Evolutionary conservation across 768 basidiomycete species (phyloP), one percentile per base, ranked within the genome.

Genomic region (Epithele typhae): DNA sequence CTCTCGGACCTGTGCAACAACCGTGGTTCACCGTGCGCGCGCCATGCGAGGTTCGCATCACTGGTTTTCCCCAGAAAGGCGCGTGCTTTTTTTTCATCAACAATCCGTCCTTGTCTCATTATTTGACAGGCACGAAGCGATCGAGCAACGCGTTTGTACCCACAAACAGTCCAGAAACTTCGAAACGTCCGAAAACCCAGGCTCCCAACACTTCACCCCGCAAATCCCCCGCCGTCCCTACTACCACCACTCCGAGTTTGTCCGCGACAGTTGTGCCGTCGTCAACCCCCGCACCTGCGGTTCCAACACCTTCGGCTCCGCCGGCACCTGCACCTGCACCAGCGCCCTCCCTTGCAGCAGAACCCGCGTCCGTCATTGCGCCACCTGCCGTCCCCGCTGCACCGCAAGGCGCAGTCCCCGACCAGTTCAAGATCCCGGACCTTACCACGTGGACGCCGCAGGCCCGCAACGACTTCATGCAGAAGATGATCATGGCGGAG

Each of bases 1-100:
- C 71, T 10, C 56, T 66, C 25, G 56, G 66, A 3, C 46, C 59
- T 9, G 50, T 58, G 5, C 72, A 77, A 36, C 58, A 62, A 1
- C 77, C 80, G 3, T 87, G 82, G 79, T 87, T 84, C 59, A 50
- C 64, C 17, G 72, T 80, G 9, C 70, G 69, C 10, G 43, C 73
- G 1, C 63, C 68, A 0, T 77, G 82, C 58, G 52, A 59, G 4
- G 49, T 84, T 11, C 64, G 72, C 5, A 63, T 85, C 0, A 64
- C 73, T 27, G 75, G 80, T 5, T 76, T 77, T 46, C 62, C 79
- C 22, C 61, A 49, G 57, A 63, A 61, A 54, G 60, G 73, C 67
- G 54, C 45, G 55, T 59, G 14, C 45, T 5, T 3, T 4, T 34
- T 14, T 7, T 21, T 30, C 17, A 27, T 19, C 12, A 3, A 12